Percentiles rank a stretch among this genome's conserved stretches.
These are phyloP conservation scores for Arbutus unedo DNA, from an alignment of 148 eudicot genomes.

Conservation along the genomic window DNA sequence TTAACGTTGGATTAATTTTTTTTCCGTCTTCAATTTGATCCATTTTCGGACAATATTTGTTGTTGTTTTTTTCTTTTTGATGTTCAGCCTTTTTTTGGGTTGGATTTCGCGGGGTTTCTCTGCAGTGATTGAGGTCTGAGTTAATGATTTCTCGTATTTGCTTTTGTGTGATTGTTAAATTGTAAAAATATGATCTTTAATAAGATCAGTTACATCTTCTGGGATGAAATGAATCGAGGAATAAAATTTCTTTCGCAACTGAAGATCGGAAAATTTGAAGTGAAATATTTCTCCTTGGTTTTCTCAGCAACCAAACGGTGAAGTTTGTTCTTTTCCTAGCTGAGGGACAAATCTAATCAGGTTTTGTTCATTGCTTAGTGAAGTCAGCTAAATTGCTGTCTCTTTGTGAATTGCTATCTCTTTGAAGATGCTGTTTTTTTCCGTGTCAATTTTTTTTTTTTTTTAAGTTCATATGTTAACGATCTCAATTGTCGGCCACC, in stretches of 20 bases:
- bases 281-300: neutral
- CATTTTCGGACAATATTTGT: neutral
- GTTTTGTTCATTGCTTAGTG: neutral
- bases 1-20: neutral
- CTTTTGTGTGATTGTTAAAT: neutral
- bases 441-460: neutral
- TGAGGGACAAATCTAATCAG: neutral
- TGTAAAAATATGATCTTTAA: neutral
- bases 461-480: neutral
- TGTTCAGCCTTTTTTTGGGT: neutral
- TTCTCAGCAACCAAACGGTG: conserved; percentile 5
- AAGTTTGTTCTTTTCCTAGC: conserved; percentile 11
- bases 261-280: neutral
- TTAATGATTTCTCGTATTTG: neutral
- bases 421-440: neutral
- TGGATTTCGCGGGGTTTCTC: conserved; percentile 2
- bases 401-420: neutral
- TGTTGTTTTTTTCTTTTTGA: neutral
- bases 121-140: neutral
- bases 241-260: neutral
- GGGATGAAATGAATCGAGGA: neutral
- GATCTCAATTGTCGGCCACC: neutral
- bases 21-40: neutral
- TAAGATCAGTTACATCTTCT: neutral
- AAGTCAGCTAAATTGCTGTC: neutral